Evolutionary conservation across 768 basidiomycete genomes (phyloP).

Genomic region (Tremella yokohamensis): DNA sequence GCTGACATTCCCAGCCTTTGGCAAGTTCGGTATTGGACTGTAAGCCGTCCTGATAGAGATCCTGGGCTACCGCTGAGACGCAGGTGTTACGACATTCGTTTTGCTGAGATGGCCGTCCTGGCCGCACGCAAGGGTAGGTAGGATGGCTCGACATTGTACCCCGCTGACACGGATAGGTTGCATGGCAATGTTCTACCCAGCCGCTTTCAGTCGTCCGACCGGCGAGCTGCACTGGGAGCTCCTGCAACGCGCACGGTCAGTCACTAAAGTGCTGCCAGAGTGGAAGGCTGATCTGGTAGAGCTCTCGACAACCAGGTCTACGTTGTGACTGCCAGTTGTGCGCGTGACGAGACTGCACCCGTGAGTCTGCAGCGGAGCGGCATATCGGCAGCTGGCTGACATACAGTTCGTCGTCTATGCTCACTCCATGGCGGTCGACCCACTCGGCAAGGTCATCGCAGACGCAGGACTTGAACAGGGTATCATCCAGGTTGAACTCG

Average conservation of each 20-base stretch:
- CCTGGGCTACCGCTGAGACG: no score
- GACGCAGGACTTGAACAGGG: no score
- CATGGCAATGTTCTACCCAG: conserved; percentile 3
- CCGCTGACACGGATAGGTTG: not conserved
- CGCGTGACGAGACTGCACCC: not conserved
- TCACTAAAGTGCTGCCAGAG: not conserved
- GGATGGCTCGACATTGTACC: not conserved
- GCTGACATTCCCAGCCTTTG: not conserved
- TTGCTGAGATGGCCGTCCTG: not conserved
- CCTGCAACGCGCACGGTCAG: not conserved
- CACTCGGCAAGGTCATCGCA: no score
- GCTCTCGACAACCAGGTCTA: conserved; percentile 5
- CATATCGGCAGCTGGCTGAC: no score
- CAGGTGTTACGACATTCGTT: conserved; percentile 1
- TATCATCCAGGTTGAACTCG: no score
- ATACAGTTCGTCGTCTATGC: no score
- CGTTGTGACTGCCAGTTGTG: not conserved
- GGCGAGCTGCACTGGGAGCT: conserved; percentile 3
- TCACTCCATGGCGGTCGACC: no score
- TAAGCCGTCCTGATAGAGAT: no score
- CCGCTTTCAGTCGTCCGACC: not conserved
- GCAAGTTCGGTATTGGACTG: conserved; percentile 1
- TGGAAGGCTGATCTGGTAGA: not conserved
- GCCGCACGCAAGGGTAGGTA: no score
- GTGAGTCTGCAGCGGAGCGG: no score